Conservation (phyloP, 768 basidiomycete genomes). For the Tricholoma sp. region DNA sequence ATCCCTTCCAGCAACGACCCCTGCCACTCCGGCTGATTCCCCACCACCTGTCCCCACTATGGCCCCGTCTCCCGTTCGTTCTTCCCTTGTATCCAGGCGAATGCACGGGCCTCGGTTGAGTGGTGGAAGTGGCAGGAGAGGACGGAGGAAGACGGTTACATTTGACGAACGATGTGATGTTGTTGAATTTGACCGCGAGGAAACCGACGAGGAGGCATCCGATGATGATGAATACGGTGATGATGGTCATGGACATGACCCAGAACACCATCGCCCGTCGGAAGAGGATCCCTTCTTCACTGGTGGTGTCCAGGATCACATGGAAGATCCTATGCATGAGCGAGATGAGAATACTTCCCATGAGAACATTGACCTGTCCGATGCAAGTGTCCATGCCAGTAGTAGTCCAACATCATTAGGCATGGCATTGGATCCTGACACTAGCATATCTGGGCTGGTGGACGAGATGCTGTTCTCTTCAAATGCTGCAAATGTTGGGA, state of each 20-base stretch:
- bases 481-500: constrained; percentile 21
- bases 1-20: constrained; percentile 5
- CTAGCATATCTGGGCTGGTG: constrained; percentile 67
- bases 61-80: constrained; percentile 51
- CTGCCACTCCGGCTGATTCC: constrained; percentile 17
- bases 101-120: constrained; percentile 72
- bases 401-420: constrained; percentile 25
- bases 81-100: constrained; percentile 65
- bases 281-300: constrained; percentile 41
- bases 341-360: constrained; percentile 33
- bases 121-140: constrained; percentile 38
- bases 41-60: constrained; percentile 22
- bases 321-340: constrained; percentile 16
- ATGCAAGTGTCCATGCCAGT: constrained; percentile 28
- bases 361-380: constrained; percentile 40
- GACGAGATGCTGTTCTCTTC: constrained; percentile 58
- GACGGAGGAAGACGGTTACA: constrained; percentile 71
- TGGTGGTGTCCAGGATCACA: constrained; percentile 26
- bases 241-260: constrained; percentile 20
- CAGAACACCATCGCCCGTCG: constrained; percentile 25
- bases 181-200: constrained; percentile 68
- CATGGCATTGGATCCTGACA: constrained; percentile 39
- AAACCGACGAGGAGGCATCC: constrained; percentile 25
- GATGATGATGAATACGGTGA: constrained; percentile 25
- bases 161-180: constrained; percentile 81